phyloP scores from a whole-genome alignment of 2,329 filamentous ascomycete genomes.

The Neobulgaria alba region DNA sequence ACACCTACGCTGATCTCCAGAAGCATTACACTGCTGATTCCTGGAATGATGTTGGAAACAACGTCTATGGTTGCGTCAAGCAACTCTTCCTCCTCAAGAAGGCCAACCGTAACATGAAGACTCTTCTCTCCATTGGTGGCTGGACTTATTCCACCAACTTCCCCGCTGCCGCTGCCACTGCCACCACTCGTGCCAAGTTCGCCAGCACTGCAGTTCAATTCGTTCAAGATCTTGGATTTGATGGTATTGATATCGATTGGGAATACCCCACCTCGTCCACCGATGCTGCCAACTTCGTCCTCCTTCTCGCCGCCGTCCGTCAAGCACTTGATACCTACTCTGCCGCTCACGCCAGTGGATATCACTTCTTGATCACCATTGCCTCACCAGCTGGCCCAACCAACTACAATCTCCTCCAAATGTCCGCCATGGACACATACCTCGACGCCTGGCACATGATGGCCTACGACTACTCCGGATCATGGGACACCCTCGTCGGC shows the following conservation, averaged over 20 bases:
- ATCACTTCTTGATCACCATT: slow-evolving; percentile 47
- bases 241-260: slow-evolving; percentile 21
- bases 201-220: slow-evolving; percentile 12
- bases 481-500: slow-evolving; percentile 54
- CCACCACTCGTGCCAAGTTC: slow-evolving; percentile 30
- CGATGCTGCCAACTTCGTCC: slow-evolving; percentile 19
- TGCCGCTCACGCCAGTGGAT: slow-evolving; percentile 34
- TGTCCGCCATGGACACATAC: slow-evolving; percentile 37
- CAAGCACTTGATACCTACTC: slow-evolving; percentile 42
- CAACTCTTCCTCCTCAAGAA: slow-evolving; percentile 74
- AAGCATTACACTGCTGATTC: slow-evolving; percentile 66
- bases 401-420: slow-evolving; percentile 40
- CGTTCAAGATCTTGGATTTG: slow-evolving; percentile 15
- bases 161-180: slow-evolving; percentile 54
- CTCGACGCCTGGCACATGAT: slow-evolving; percentile 55
- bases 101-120: slow-evolving; percentile 66
- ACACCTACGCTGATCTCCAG: slow-evolving; percentile 64
- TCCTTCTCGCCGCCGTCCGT: slow-evolving; percentile 20
- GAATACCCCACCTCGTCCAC: slow-evolving; percentile 13
- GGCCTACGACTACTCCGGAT: slow-evolving; percentile 62
- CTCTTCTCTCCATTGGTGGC: slow-evolving; percentile 73
- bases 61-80: slow-evolving; percentile 75
- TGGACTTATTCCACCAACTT: slow-evolving; percentile 81
- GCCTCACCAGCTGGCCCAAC: slow-evolving; percentile 41
- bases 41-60: slow-evolving; percentile 60